Evolutionary conservation across 345 rosid genomes (phyloP), one percentile per base, ranked within the genome.

Genomic region (Bretschneidera sinensis): DNA sequence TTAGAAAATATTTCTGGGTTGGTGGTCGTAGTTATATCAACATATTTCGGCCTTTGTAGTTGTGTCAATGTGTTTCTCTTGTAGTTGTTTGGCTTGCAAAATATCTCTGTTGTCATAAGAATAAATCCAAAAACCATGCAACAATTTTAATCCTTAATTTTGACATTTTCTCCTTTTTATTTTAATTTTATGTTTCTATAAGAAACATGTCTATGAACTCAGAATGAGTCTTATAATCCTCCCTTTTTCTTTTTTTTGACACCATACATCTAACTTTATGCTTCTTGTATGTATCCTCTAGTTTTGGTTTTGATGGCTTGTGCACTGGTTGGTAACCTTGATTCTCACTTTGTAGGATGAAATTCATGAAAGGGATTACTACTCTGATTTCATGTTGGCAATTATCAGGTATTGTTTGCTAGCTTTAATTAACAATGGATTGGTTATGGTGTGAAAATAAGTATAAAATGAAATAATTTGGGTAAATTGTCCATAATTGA

Each of bases 291-390:
- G 31, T 21, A 13, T 39, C 15, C 21, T 33, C 14, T 43, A 57
- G 19, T 48, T 24, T 17, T 70, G 11, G 31, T 68, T 76, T 16
- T 57, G 53, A 58, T 63, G 60, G 55, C 48, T 49, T 54, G 18
- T 60, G 50, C 50, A 22, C 34, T 66, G 64, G 59, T 22, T 19
- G 58, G 51, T 75, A 60, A 67, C 62, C 43, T 21, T 53, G 21
- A 61, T 71, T 76, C 63, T 73, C 67, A 51, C 22, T 63, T 71
- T 76, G 76, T 74, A 92, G 98, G 98, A 92, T 79, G 98, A 92
- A 81, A 83, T 92, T 63, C 98, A 92, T 72, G 98, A 92, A 76
- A 85, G 98, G 74, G 97, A 92, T 76, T 79, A 91, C 78, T 87
- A 76, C 78, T 87, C 91, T n/a, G 98, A 92, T 81, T 81, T 92